phyloP scores from a whole-genome alignment of 2,329 filamentous ascomycete species.

The Calonectria fujianensis region DNA sequence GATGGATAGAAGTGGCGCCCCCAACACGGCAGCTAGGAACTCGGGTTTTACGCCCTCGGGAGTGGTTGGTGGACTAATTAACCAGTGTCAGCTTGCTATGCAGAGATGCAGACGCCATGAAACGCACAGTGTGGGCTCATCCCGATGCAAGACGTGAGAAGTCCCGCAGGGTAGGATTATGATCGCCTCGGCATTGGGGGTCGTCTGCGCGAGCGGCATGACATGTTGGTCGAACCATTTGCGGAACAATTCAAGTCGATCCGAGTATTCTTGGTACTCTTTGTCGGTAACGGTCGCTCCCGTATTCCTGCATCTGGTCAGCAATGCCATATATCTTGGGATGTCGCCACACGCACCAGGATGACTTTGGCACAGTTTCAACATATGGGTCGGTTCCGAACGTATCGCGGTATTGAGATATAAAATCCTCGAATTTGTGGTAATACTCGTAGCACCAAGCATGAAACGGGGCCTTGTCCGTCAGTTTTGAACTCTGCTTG shows the following conservation, averaged over 20 bases:
- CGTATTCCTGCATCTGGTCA: conserved; percentile 48
- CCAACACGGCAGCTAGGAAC: conserved; percentile 56
- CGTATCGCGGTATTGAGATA: conserved; percentile 49
- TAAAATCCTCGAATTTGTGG: conserved; percentile 56
- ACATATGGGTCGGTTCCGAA: conserved; percentile 53
- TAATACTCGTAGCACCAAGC: conserved; percentile 60
- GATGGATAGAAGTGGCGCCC: conserved; percentile 57
- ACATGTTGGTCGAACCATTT: conserved; percentile 59
- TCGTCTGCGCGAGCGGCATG: conserved; percentile 44
- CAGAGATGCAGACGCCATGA: conserved; percentile 35
- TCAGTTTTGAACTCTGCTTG: conserved; percentile 29
- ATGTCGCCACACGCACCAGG: conserved; percentile 53
- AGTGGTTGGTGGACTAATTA: conserved; percentile 52
- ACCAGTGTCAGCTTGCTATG: conserved; percentile 42
- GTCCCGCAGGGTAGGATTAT: conserved; percentile 56
- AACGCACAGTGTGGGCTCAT: conserved; percentile 54
- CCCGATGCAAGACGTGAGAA: conserved; percentile 51
- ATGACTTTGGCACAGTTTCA: conserved; percentile 55
- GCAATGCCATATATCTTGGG: not conserved
- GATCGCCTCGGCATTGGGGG: conserved; percentile 49
- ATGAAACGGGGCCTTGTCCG: conserved; percentile 54
- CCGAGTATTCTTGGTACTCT: conserved; percentile 48
- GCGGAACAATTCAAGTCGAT: conserved; percentile 55
- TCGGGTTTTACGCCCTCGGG: conserved; percentile 53
- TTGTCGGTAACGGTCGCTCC: conserved; percentile 52